Base-by-base conservation (phyloP, 768 basidiomycete species). In the Tylopilus sp. region DNA sequence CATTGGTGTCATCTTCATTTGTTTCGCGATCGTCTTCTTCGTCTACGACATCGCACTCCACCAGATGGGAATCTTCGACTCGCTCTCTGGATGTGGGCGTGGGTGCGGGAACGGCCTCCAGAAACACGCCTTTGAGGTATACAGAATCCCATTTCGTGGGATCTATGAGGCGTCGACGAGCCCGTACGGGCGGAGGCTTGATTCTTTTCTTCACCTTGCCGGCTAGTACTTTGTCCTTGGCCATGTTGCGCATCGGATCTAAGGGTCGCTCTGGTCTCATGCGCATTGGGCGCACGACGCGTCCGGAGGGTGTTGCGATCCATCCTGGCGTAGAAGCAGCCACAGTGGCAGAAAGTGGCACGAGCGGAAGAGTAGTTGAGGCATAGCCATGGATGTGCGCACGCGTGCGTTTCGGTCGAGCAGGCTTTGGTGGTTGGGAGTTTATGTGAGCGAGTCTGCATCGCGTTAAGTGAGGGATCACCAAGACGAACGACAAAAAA, bases 251-350 rank as follows among this genome's bases (percentile, higher is more conserved):
- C 3, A 58, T 54, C 9, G 65, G 66, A 6, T 63, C 67, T 13
- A 93, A 66, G 3, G 89, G 88, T 36, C 75, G 78, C 9, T 62
- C 68, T 4, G 91, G 90, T 4, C 88, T 77, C 79, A 89, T 88
- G 36, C 81, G 77, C 57, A 88, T 71, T 2, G 86, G 83, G 3
- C 78, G 74, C 6, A 90, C 72, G 15, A 89, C 69, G 11, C 86
- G 78, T 0, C 85, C 84, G 3, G 84, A 76, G 3, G 81, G 68
- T 0, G 87, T 88, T 39, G 82, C 78, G 46, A 77, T 78, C 91
- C 91, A 93, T 7, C 84, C 85, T 6, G 78, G 79, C 13, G 62
- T 60, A 7, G 65, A 65, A 8, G 73, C 83, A 39, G 81, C 85
- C 53, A 80, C 78, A 0, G 76, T 69, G 0, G 82, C 81, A 40